phyloP scores from a whole-genome alignment of 331 rosid species.

The Phaseolus coccineus region DNA sequence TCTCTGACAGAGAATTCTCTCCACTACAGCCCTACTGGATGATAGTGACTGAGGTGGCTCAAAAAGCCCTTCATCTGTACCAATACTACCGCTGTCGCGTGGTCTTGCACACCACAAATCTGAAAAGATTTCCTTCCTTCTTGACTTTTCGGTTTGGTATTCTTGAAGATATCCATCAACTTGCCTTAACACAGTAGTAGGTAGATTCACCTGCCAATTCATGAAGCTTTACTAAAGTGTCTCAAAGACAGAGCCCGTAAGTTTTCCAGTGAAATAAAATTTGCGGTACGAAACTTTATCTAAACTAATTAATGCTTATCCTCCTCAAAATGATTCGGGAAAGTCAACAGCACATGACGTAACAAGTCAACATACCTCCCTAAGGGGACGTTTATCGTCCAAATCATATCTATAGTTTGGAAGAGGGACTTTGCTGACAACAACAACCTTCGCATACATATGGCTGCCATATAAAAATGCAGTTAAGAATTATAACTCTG shows the following conservation, averaged over 20 bases:
- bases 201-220: conserved; percentile 76
- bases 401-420: conserved; percentile 96
- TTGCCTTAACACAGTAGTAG: conserved; percentile 63
- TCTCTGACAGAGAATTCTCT: conserved; percentile 62
- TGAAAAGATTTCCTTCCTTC: conserved; percentile 58
- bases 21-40: conserved; percentile 68
- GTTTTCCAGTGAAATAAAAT: not conserved
- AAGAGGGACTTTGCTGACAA: conserved; percentile 84
- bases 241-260: conserved; percentile 15
- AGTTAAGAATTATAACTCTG: not conserved
- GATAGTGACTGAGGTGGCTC: conserved; percentile 77
- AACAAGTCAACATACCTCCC: conserved; percentile 70
- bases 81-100: conserved; percentile 66
- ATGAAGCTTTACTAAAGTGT: conserved; percentile 48
- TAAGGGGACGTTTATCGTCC: conserved; percentile 86
- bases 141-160: conserved; percentile 67
- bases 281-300: not conserved
- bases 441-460: conserved; percentile 78
- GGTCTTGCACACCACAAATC: conserved; percentile 66
- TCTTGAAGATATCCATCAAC: conserved; percentile 71
- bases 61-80: conserved; percentile 83
- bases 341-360: conserved; percentile 1
- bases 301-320: not conserved
- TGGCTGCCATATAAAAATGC: conserved; percentile 67
- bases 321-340: conserved; percentile 1